phyloP scores from a whole-genome alignment of 371 early-diverging fungal genomes.

The Synchytrium microbalum region DNA sequence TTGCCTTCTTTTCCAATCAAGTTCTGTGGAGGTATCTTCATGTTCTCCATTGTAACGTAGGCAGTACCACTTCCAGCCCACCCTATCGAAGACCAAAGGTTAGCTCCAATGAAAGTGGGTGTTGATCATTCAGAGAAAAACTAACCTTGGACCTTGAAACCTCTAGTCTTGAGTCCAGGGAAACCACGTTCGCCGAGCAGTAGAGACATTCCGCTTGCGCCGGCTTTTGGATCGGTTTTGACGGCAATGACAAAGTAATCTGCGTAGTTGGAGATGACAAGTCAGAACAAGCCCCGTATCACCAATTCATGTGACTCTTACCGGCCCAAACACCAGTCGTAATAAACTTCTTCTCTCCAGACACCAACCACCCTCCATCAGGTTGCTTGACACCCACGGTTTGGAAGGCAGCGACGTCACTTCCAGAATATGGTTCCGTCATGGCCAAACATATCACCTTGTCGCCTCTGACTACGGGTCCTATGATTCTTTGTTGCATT shows the following conservation, averaged over 20 bases:
- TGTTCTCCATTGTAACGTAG: conserved; percentile 50
- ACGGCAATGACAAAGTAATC: conserved; percentile 36
- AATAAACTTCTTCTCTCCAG: conserved; percentile 39
- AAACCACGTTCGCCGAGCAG: too few relatives aligned
- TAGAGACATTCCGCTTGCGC: conserved; percentile 24
- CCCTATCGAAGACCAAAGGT: too few relatives aligned
- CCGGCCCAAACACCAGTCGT: conserved; percentile 31
- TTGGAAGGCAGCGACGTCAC: conserved; percentile 34
- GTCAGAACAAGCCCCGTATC: too few relatives aligned
- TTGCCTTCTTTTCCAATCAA: conserved; percentile 78
- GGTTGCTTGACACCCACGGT: conserved; percentile 24
- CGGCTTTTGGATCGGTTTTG: conserved; percentile 27
- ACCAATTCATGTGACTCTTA: too few relatives aligned
- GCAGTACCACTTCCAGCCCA: too few relatives aligned
- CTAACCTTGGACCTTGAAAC: too few relatives aligned
- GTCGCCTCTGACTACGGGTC: conserved; percentile 28
- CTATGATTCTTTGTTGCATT: conserved; percentile 24
- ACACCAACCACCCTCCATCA: conserved; percentile 39
- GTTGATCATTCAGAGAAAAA: too few relatives aligned
- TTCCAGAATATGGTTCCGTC: conserved; percentile 15
- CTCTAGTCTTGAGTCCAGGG: not conserved
- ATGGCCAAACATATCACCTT: conserved; percentile 41
- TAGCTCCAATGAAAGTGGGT: too few relatives aligned
- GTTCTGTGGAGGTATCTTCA: conserved; percentile 74
- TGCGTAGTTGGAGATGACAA: too few relatives aligned